Evolutionary conservation across 2,329 filamentous ascomycete genomes (phyloP).

Genomic region (Zarea fungicola): DNA sequence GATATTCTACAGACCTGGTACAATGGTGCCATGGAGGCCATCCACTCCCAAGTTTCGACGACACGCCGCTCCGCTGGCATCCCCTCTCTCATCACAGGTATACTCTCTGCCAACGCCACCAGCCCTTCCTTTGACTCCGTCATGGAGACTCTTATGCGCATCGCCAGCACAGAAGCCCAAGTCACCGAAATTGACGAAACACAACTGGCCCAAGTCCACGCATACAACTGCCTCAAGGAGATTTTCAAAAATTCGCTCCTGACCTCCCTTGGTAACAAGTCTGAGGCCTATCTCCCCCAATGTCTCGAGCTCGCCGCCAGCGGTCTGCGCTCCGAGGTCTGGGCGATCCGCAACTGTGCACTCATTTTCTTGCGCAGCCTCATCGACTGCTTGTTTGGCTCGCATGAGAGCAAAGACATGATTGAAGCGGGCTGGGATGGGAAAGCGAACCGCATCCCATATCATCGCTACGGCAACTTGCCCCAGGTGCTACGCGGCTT

Average conservation of each 20-base stretch:
- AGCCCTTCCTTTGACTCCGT: constrained; percentile 59
- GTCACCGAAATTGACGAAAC: constrained; percentile 55
- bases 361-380: constrained; percentile 83
- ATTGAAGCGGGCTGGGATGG: constrained; percentile 62
- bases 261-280: constrained; percentile 63
- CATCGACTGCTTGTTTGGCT: constrained; percentile 73
- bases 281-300: constrained; percentile 67
- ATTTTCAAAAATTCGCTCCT: constrained; percentile 81
- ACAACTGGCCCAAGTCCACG: constrained; percentile 85
- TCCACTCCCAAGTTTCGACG: constrained; percentile 70
- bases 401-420: constrained; percentile 61
- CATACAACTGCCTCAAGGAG: constrained; percentile 88
- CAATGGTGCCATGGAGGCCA: constrained; percentile 61
- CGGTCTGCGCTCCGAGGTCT: constrained; percentile 75
- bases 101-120: constrained; percentile 62
- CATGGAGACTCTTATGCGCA: constrained; percentile 56
- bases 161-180: constrained; percentile 50
- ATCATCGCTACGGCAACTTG: constrained; percentile 62
- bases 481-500: constrained; percentile 59
- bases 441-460: constrained; percentile 60
- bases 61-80: constrained; percentile 90
- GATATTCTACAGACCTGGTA: constrained; percentile 66
- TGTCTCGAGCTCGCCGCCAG: constrained; percentile 75
- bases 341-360: constrained; percentile 93
- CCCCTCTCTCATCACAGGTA: constrained; percentile 77